phyloP scores from a whole-genome alignment of 1,284 basidiomycete genomes.

The Earliella scabrosa region DNA sequence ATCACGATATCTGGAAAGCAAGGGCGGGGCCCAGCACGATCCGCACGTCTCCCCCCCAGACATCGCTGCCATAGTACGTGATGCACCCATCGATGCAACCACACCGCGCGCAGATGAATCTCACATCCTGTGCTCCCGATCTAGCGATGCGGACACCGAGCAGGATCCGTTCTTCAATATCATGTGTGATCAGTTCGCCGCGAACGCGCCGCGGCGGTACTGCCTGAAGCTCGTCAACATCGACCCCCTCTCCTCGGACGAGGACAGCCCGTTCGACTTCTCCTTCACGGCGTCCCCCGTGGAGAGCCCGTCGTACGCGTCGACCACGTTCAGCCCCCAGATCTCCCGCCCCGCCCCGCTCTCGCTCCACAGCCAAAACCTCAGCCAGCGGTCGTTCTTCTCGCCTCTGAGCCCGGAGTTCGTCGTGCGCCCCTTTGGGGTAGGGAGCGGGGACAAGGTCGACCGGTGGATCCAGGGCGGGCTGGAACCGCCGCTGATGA shows the following conservation, averaged over 20 bases:
- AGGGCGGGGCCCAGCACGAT: conserved; percentile 13
- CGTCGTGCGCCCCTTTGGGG: conserved; percentile 7
- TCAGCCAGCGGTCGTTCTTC: conserved; percentile 9
- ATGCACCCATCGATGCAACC: no score
- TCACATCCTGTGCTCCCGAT: background rate
- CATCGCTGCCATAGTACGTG: conserved; percentile 23
- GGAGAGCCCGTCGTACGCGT: conserved; percentile 26
- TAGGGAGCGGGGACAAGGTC: conserved; percentile 20
- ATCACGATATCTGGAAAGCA: conserved; percentile 17
- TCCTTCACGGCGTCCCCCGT: conserved; percentile 44
- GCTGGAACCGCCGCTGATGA: conserved; percentile 20
- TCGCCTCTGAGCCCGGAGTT: conserved; percentile 18
- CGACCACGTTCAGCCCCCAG: conserved; percentile 14
- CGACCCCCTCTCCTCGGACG: conserved; percentile 21
- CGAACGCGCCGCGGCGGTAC: conserved; percentile 17
- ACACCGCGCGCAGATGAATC: background rate
- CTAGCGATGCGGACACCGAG: conserved; percentile 22
- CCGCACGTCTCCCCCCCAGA: conserved; percentile 18
- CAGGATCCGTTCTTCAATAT: conserved; percentile 21
- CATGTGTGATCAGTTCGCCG: conserved; percentile 1
- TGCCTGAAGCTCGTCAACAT: conserved; percentile 21
- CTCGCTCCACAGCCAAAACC: conserved; percentile 4
- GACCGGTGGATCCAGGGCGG: conserved; percentile 22
- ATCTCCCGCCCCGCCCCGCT: conserved; percentile 10
- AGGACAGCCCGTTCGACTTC: conserved; percentile 39